Percentiles rank a stretch among this genome's conserved stretches.
These are phyloP conservation scores for Phytophthora ramorum DNA, from an alignment of 352 stramenopile genomes.

Conservation along the genomic window DNA sequence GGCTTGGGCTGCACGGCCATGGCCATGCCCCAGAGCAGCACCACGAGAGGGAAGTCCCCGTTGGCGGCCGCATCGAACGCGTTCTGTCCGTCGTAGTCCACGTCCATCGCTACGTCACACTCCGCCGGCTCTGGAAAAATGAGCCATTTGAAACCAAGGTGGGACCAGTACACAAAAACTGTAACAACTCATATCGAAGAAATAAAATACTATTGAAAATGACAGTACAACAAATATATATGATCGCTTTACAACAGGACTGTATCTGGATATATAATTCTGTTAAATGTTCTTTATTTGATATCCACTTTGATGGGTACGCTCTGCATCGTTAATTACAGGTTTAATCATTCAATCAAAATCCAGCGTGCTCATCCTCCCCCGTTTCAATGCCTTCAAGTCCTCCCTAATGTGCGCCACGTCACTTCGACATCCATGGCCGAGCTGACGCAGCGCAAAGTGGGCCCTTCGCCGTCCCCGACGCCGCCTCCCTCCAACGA, in stretches of 20 bases:
- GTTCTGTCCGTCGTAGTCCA: conserved; percentile 78
- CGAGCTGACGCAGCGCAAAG: conserved; percentile 68
- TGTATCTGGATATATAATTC: not conserved
- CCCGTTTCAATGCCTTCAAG: conserved; percentile 2
- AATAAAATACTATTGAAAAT: not conserved
- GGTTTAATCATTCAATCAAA: no score
- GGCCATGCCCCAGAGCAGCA: conserved; percentile 87
- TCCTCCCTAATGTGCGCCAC: not conserved
- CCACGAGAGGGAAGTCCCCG: conserved; percentile 86
- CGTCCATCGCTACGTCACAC: conserved; percentile 66
- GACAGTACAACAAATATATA: not conserved
- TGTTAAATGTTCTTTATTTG: no score
- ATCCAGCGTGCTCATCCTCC: conserved; percentile 19
- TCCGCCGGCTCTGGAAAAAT: no score
- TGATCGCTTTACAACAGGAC: not conserved
- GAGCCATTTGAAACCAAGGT: conserved; percentile 10
- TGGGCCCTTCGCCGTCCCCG: conserved; percentile 22
- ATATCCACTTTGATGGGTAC: no score
- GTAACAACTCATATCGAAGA: not conserved
- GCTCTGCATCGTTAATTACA: no score
- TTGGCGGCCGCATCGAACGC: conserved; percentile 78
- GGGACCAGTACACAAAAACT: not conserved
- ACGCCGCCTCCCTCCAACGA: conserved; percentile 19
- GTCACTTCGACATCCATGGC: conserved; percentile 24
- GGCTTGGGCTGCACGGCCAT: conserved; percentile 66